Evolutionary conservation across 2,329 filamentous ascomycete genomes (phyloP), one percentile per base, ranked within the genome.

Genomic region (Hortaea werneckii): DNA sequence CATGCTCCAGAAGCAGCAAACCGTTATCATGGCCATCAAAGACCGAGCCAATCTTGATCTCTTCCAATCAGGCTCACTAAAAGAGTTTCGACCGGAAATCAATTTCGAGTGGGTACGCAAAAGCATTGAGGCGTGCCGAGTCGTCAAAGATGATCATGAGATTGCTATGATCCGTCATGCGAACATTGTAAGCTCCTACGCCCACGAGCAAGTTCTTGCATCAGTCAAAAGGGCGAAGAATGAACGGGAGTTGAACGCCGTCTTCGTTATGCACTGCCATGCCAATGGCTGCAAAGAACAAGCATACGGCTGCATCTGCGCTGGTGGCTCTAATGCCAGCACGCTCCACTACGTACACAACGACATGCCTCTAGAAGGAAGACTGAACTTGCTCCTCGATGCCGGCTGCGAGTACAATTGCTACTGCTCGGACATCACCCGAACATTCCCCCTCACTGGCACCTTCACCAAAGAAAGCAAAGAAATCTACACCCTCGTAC

Each of bases 331-430:
- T 5, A 82, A 85, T 11, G 89, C 85, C 0, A 86, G 88, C 5
- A 92, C 87, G 1, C 75, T 95, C 30, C 90, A 95, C 68, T 95
- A 95, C 58, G 79, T 87, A 26, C 78, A 83, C 59, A 94, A 94
- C 63, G 74, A 88, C 53, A 75, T 82, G 58, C 74, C 80, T 0
- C 68, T 90, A 30, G 67, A 69, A 1, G 79, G 79, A 38, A 88
- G 90, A 67, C 78, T 86, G 44, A 83, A 94, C 57, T 67, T 95
- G 43, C 76, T 95, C 47, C 69, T 95, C 13, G 90, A 96, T 60
- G 89, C 87, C 3, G 90, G 87, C 20, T 82, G 63, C 47, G 71
- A 75, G 54, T 67, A 68, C 41, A 61, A 66, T 44, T 72, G 67
- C 62, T 75, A 74, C 51, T 70, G 69, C 45, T 65, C 71, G 12